phyloP scores from a whole-genome alignment of 495 filamentous ascomycete genomes.

The Bacidia gigantensis region DNA sequence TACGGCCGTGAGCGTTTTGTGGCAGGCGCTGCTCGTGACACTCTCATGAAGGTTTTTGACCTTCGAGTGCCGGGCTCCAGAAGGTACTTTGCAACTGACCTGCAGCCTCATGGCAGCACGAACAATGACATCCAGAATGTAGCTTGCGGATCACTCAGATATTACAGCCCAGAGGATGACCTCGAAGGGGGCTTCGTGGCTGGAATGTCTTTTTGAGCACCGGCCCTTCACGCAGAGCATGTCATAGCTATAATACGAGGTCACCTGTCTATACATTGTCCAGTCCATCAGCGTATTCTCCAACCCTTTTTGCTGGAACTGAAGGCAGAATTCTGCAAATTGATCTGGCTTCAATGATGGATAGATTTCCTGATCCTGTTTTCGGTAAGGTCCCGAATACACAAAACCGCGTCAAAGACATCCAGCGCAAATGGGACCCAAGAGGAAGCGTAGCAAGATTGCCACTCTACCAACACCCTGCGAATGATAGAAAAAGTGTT shows the following conservation, averaged over 20 bases:
- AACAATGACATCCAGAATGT: too few relatives aligned
- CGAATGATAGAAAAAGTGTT: background rate
- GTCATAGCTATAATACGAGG: slow-evolving; percentile 17
- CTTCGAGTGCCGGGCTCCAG: slow-evolving; percentile 38
- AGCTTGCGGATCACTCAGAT: too few relatives aligned
- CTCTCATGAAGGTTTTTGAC: slow-evolving; percentile 51
- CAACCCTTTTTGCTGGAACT: slow-evolving; percentile 44
- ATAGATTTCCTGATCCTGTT: slow-evolving; percentile 13
- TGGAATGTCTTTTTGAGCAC: slow-evolving; percentile 15
- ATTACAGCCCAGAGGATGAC: too few relatives aligned
- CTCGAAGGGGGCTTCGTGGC: background rate
- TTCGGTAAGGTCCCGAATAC: slow-evolving; percentile 1
- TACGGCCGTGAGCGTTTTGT: slow-evolving; percentile 43
- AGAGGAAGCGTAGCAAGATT: slow-evolving; percentile 7
- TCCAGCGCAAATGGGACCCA: slow-evolving; percentile 12
- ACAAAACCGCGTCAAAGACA: background rate
- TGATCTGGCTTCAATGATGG: slow-evolving; percentile 34
- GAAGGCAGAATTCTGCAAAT: slow-evolving; percentile 38
- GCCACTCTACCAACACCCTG: slow-evolving; percentile 12
- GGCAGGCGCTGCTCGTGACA: slow-evolving; percentile 41
- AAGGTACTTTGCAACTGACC: slow-evolving; percentile 21
- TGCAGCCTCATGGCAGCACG: background rate
- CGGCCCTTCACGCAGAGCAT: slow-evolving; percentile 18
- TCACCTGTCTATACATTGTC: slow-evolving; percentile 47
- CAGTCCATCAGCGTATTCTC: slow-evolving; percentile 39